Conservation (phyloP, 2,329 filamentous ascomycete species). For the Claviceps cyperi region DNA sequence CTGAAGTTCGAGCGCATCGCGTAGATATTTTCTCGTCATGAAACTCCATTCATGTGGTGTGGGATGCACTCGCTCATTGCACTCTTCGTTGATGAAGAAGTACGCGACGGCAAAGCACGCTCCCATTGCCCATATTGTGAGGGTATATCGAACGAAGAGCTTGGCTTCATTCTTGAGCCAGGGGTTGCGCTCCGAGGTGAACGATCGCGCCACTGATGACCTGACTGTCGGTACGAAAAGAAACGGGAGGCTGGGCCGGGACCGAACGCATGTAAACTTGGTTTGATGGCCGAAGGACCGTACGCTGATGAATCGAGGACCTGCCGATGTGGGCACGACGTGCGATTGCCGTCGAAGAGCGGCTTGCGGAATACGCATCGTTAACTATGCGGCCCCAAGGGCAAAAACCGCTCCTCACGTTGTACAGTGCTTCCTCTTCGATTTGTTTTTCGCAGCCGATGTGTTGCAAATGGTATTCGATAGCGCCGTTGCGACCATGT, state of each 20-base stretch:
- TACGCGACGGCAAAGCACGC: slow-evolving; percentile 45
- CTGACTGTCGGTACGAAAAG: slow-evolving; percentile 33
- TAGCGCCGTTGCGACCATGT: neutral
- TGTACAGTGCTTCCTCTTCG: neutral
- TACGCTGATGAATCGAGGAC: slow-evolving; percentile 10
- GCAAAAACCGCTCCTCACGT: neutral
- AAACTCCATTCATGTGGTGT: slow-evolving; percentile 74
- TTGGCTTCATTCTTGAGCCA: slow-evolving; percentile 59
- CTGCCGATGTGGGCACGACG: slow-evolving; percentile 5
- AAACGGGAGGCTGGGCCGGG: slow-evolving; percentile 29
- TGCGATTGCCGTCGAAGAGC: slow-evolving; percentile 14
- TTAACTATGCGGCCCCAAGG: slow-evolving; percentile 4
- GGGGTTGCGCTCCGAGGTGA: slow-evolving; percentile 63
- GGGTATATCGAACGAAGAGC: slow-evolving; percentile 52
- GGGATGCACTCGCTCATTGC: slow-evolving; percentile 59
- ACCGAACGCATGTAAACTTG: slow-evolving; percentile 15
- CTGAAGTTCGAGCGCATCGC: slow-evolving; percentile 46
- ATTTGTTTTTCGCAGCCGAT: neutral
- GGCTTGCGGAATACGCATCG: slow-evolving; percentile 26
- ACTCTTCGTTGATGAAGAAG: slow-evolving; percentile 57
- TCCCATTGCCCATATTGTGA: slow-evolving; percentile 50
- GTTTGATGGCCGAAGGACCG: slow-evolving; percentile 16
- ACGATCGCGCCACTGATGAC: slow-evolving; percentile 48
- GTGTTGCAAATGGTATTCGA: neutral
- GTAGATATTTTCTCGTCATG: slow-evolving; percentile 51